phyloP scores from a whole-genome alignment of 2,329 filamentous ascomycete species.

The Fusarium sp. region DNA sequence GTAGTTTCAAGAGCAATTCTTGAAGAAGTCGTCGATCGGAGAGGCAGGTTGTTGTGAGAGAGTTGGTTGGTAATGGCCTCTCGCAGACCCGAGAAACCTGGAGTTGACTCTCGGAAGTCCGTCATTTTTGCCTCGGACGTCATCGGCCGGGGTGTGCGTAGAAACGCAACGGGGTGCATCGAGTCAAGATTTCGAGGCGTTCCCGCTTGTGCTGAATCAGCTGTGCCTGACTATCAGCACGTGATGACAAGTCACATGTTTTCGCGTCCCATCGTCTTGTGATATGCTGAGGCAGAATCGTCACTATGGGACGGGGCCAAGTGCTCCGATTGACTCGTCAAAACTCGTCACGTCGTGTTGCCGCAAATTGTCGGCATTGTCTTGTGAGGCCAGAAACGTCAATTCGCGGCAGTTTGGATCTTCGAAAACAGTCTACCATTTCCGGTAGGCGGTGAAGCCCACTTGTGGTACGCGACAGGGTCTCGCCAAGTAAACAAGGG shows the following conservation, averaged over 20 bases:
- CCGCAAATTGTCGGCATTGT: neutral
- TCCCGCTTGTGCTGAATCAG: conserved; percentile 18
- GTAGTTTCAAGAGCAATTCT: accelerated
- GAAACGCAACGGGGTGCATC: conserved; percentile 1
- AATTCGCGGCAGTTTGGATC: neutral
- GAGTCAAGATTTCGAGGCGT: neutral
- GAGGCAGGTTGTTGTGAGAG: conserved; percentile 16
- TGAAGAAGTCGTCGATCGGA: neutral
- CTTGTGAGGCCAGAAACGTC: neutral
- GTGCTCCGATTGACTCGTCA: neutral
- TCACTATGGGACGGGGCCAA: neutral
- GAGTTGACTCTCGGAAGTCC: conserved; percentile 48
- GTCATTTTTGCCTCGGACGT: conserved; percentile 52
- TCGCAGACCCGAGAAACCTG: conserved; percentile 40
- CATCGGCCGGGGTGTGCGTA: conserved; percentile 46
- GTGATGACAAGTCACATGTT: conserved; percentile 34
- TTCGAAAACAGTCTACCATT: conserved; percentile 13
- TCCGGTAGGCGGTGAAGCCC: conserved; percentile 48
- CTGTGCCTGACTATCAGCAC: conserved; percentile 12
- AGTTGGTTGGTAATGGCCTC: conserved; percentile 26
- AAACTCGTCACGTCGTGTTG: neutral
- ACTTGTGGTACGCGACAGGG: conserved; percentile 44
- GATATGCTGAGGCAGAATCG: neutral
- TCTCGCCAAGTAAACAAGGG: conserved; percentile 46
- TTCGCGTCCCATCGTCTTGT: conserved; percentile 16